Percentiles rank a stretch among this genome's conserved stretches.
phyloP scores from a whole-genome alignment of 257 asterid genomes.

The Ophiorrhiza pumila region DNA sequence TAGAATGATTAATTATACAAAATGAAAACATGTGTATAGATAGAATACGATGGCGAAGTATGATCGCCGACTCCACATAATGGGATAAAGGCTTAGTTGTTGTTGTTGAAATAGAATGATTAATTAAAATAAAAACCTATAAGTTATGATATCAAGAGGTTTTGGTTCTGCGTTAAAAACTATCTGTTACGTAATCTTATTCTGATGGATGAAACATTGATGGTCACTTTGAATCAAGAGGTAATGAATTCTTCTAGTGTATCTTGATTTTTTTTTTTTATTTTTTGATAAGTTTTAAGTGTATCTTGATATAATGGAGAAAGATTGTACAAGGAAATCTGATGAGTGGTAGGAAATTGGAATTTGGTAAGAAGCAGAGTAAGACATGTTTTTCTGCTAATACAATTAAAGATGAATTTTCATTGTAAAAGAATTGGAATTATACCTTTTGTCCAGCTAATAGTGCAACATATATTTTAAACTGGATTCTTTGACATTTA shows the following conservation, averaged over 20 bases:
- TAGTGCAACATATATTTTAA: not conserved
- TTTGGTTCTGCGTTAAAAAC: not conserved
- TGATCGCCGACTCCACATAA: no score
- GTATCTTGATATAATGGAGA: not conserved
- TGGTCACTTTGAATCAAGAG: not conserved
- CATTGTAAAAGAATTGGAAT: not conserved
- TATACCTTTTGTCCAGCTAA: not conserved
- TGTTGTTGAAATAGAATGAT: no score
- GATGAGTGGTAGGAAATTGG: not conserved
- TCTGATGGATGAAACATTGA: conserved; percentile 2
- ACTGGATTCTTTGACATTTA: not conserved
- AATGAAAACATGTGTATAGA: no score
- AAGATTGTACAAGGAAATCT: not conserved
- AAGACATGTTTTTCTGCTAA: not conserved
- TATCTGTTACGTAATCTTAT: not conserved
- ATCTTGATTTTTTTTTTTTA: no score
- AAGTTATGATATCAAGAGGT: not conserved
- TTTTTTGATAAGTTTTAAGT: no score
- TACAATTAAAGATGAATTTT: not conserved
- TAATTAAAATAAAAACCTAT: no score
- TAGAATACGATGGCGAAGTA: no score
- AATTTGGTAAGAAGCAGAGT: not conserved
- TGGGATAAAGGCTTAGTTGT: no score
- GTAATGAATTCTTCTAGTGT: not conserved
- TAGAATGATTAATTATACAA: no score